A percentile compares a stretch with the other conserved stretches of the same genome.
Evolutionary conservation across 179 eudicot species (phyloP).

Genomic region (Patellifolia procumbens): DNA sequence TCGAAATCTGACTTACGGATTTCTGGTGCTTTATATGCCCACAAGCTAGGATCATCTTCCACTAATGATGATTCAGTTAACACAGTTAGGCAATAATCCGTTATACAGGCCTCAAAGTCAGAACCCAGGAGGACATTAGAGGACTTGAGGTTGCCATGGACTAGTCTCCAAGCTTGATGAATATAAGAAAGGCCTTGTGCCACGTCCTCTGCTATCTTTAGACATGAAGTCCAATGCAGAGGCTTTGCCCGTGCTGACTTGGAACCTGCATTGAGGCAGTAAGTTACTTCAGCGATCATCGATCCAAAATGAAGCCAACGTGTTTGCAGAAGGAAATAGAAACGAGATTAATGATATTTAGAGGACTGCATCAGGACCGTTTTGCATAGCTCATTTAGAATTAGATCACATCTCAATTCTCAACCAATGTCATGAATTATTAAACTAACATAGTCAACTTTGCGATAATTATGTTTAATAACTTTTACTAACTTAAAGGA

Average conservation of each 20-base stretch:
- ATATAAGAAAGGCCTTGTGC: slow-evolving; percentile 62
- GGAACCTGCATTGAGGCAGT: slow-evolving; percentile 28
- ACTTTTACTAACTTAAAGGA: background rate
- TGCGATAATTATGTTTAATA: background rate
- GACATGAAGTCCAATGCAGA: slow-evolving; percentile 63
- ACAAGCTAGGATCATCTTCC: slow-evolving; percentile 22
- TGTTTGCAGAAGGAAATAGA: background rate
- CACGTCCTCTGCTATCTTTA: slow-evolving; percentile 55
- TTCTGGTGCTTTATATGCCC: slow-evolving; percentile 54
- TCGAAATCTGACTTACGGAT: slow-evolving; percentile 26
- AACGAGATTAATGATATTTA: background rate
- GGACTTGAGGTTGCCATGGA: slow-evolving; percentile 65
- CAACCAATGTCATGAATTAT: background rate
- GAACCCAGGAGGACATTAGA: slow-evolving; percentile 59
- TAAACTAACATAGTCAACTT: background rate
- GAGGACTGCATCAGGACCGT: background rate
- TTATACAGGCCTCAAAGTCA: slow-evolving; percentile 52
- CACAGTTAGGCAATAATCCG: slow-evolving; percentile 42
- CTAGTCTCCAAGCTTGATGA: slow-evolving; percentile 50
- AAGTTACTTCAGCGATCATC: background rate
- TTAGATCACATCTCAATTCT: background rate
- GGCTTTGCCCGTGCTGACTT: slow-evolving; percentile 60
- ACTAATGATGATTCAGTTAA: slow-evolving; percentile 26
- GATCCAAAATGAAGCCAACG: background rate
- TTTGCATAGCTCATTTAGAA: background rate